Conservation (phyloP, 257 asterid species). For the Solanum megistacrolobum region DNA sequence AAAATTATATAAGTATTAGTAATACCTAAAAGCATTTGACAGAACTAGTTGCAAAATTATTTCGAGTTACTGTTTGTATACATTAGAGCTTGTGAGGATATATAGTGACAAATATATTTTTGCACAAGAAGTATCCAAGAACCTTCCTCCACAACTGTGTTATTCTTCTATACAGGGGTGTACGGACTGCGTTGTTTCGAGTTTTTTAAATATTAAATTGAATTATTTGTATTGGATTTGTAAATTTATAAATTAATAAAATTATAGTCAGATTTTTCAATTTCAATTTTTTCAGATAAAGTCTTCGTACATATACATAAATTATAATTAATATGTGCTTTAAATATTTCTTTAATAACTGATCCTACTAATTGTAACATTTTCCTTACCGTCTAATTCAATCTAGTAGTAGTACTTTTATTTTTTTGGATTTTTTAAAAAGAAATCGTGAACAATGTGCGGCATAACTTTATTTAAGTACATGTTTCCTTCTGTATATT, state of each 20-base stretch:
- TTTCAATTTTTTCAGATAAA: no score
- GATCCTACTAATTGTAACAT: not conserved
- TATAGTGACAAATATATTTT: not conserved
- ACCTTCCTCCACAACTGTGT: not conserved
- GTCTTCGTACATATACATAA: no score
- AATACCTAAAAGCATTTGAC: not conserved
- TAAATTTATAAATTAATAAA: no score
- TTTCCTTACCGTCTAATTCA: not conserved
- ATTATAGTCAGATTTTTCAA: no score
- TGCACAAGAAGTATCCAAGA: not conserved
- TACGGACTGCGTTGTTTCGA: not conserved
- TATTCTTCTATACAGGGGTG: not conserved
- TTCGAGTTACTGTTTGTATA: no score
- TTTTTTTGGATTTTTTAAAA: no score
- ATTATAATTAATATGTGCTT: not conserved
- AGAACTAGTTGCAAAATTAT: not conserved
- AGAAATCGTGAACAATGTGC: not conserved
- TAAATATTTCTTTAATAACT: no score
- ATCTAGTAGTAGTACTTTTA: not conserved
- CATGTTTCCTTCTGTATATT: not conserved
- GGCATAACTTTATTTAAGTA: no score
- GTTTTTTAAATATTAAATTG: no score
- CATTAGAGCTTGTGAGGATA: no score
- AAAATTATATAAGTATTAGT: no score
- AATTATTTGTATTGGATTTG: no score